Percentiles rank a stretch among this genome's conserved stretches.
Evolutionary conservation across 805 yeast genomes (phyloP).

Genomic region (Lachancea lanzarotensis): DNA sequence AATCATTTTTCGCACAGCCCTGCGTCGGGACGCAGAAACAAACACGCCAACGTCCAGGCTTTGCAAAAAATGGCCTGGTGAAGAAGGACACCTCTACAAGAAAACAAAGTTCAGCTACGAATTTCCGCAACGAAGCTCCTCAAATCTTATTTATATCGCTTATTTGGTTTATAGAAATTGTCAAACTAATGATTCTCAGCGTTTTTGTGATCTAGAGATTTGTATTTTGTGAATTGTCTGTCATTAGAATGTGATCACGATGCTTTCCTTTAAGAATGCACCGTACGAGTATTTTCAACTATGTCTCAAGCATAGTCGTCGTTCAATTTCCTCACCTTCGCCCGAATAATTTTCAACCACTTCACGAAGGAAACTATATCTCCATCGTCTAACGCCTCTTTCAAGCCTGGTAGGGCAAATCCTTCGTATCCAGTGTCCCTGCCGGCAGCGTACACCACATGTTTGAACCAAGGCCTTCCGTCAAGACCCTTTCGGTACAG

Average conservation of each 20-base stretch:
- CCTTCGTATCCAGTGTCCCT: conserved; percentile 53
- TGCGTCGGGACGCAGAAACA: conserved; percentile 16
- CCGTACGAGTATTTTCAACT: no score
- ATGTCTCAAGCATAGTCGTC: neutral
- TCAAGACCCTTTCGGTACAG: conserved; percentile 41
- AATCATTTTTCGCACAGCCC: neutral
- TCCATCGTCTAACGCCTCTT: conserved; percentile 46
- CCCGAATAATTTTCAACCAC: conserved; percentile 22
- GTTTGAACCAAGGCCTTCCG: conserved; percentile 49
- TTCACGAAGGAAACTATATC: conserved; percentile 32
- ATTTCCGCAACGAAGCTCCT: no score
- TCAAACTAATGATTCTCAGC: no score
- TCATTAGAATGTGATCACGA: no score
- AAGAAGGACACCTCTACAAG: neutral
- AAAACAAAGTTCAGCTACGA: no score
- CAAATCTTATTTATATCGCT: neutral
- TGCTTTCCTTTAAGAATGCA: no score
- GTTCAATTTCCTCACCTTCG: conserved; percentile 5
- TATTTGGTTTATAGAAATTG: neutral
- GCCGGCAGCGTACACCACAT: conserved; percentile 47
- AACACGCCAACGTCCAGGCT: conserved; percentile 27
- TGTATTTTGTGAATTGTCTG: no score
- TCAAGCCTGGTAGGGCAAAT: conserved; percentile 45
- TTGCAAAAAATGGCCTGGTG: conserved; percentile 28
- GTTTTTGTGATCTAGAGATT: no score